Conservation (phyloP, 2,329 filamentous ascomycete genomes). For the Akanthomyces lecanii region DNA sequence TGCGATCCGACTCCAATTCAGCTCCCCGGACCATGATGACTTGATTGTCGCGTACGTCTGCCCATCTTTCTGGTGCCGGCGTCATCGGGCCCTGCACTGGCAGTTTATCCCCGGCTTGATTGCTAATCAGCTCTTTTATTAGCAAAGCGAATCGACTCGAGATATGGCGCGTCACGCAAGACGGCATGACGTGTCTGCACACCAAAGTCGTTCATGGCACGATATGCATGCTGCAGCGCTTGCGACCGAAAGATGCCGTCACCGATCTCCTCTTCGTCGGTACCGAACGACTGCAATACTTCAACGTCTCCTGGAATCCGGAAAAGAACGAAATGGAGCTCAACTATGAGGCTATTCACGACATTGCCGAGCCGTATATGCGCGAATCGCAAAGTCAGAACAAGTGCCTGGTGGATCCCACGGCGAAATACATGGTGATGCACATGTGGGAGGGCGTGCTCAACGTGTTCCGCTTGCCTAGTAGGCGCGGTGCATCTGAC, state of each 20-base stretch:
- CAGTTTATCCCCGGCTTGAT: not conserved
- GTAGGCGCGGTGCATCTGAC: constrained; percentile 40
- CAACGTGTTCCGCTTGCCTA: constrained; percentile 49
- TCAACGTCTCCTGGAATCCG: constrained; percentile 79
- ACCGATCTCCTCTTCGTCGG: constrained; percentile 89
- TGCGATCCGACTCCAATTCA: constrained; percentile 75
- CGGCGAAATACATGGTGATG: constrained; percentile 56
- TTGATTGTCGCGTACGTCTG: constrained; percentile 76
- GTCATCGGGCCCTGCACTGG: not conserved
- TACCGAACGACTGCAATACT: constrained; percentile 86
- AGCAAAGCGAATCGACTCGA: constrained; percentile 84
- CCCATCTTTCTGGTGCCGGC: not conserved
- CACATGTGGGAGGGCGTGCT: constrained; percentile 59
- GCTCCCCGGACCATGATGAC: constrained; percentile 71
- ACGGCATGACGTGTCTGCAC: constrained; percentile 60
- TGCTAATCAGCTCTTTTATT: constrained; percentile 27
- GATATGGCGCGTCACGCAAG: constrained; percentile 67
- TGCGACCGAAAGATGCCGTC: constrained; percentile 67
- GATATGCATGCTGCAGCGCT: constrained; percentile 76
- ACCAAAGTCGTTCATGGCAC: constrained; percentile 78
- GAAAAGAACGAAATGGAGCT: constrained; percentile 48
- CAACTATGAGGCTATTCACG: constrained; percentile 47
- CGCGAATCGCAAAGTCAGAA: constrained; percentile 79
- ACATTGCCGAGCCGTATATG: constrained; percentile 56
- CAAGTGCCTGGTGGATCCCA: constrained; percentile 78